Conservation (phyloP, 805 yeast species). For the Ogataea paradorogensis region DNA sequence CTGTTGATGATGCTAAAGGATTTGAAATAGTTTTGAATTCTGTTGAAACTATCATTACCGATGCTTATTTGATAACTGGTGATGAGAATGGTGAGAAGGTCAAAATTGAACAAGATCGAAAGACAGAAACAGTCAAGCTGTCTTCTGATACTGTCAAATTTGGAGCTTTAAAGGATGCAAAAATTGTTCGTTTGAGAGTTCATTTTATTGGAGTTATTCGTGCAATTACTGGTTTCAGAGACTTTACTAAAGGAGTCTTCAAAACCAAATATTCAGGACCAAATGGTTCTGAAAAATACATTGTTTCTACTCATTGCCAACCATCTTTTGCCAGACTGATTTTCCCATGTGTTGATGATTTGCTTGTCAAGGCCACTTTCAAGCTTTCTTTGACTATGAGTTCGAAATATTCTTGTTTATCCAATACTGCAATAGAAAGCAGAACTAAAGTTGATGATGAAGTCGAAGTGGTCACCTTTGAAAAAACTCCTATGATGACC, state of each 20-base stretch:
- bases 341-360: slow-evolving; percentile 71
- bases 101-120: slow-evolving; percentile 36
- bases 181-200: slow-evolving; percentile 25
- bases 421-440: slow-evolving; percentile 43
- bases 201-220: slow-evolving; percentile 51
- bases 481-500: slow-evolving; percentile 55
- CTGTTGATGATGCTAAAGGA: slow-evolving; percentile 1
- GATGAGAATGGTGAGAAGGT: slow-evolving; percentile 15
- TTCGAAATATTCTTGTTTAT: slow-evolving; percentile 45
- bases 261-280: slow-evolving; percentile 60
- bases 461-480: slow-evolving; percentile 41
- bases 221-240: slow-evolving; percentile 49
- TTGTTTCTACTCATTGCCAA: slow-evolving; percentile 71
- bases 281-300: slow-evolving; percentile 48
- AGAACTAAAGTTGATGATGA: slow-evolving; percentile 15
- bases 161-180: slow-evolving; percentile 8
- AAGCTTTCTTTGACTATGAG: slow-evolving; percentile 47
- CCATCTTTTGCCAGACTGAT: slow-evolving; percentile 61
- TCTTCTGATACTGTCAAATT: slow-evolving; percentile 27
- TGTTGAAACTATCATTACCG: slow-evolving; percentile 39
- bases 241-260: slow-evolving; percentile 62
- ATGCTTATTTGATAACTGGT: slow-evolving; percentile 28
- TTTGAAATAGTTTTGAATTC: slow-evolving; percentile 39
- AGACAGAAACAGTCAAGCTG: slow-evolving; percentile 35
- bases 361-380: slow-evolving; percentile 50